phyloP scores from a whole-genome alignment of 1,284 basidiomycete species.

The Mycosarcoma maydis region DNA sequence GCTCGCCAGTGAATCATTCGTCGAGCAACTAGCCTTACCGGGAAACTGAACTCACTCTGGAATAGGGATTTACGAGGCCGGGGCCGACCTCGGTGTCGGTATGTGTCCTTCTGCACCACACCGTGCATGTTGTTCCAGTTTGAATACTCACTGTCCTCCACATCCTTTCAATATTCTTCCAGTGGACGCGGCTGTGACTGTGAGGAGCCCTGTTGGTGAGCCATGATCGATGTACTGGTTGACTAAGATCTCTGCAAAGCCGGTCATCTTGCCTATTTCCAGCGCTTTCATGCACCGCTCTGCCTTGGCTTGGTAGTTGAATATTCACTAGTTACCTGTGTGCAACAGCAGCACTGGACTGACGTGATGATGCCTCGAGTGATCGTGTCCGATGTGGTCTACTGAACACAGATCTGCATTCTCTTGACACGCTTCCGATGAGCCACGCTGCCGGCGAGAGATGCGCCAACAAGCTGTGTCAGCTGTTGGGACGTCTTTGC shows the following conservation, averaged over 20 bases:
- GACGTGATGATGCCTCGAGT: slow-evolving; percentile 67
- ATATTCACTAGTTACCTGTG: slow-evolving; percentile 78
- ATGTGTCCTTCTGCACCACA: too few relatives aligned
- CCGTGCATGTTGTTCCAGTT: too few relatives aligned
- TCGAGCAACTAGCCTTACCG: too few relatives aligned
- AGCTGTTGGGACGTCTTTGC: slow-evolving; percentile 76
- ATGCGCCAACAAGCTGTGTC: slow-evolving; percentile 75
- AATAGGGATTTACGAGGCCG: too few relatives aligned
- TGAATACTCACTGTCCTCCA: slow-evolving; percentile 76
- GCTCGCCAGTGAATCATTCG: too few relatives aligned
- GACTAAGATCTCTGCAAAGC: slow-evolving; percentile 77
- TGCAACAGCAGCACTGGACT: slow-evolving; percentile 79
- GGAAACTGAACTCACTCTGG: too few relatives aligned
- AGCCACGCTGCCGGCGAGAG: slow-evolving; percentile 78
- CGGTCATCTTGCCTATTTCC: slow-evolving; percentile 74
- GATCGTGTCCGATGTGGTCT: slow-evolving; percentile 81
- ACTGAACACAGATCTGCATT: slow-evolving; percentile 76
- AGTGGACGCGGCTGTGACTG: slow-evolving; percentile 80
- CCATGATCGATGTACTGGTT: slow-evolving; percentile 77
- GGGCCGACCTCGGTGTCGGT: too few relatives aligned
- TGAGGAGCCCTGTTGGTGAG: slow-evolving; percentile 80
- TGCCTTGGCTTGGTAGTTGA: slow-evolving; percentile 74
- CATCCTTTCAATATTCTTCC: slow-evolving; percentile 76
- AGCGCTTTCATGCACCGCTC: slow-evolving; percentile 81
- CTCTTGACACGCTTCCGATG: slow-evolving; percentile 82